A percentile compares a stretch with the other conserved stretches of the same genome.
Evolutionary conservation across 1,139 yeast genomes (phyloP).

Genomic region (Debaryomyces fabryi): DNA sequence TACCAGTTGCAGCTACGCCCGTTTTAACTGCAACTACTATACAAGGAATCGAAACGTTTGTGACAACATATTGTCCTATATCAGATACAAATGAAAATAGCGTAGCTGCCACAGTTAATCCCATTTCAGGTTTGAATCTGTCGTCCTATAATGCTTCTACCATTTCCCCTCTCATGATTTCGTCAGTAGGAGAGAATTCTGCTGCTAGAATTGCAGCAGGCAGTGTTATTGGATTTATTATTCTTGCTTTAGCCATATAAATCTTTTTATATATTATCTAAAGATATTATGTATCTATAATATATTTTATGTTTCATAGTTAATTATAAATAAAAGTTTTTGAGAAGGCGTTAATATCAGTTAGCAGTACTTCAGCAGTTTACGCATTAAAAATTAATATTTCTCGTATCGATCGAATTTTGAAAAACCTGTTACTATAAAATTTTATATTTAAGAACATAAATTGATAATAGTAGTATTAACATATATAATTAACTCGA

Average conservation of each 20-base stretch:
- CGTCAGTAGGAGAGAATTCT: neutral
- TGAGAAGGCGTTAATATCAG: too few relatives aligned
- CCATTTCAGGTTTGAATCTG: neutral
- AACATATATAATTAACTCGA: too few relatives aligned
- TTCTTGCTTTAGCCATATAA: neutral
- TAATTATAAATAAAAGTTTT: too few relatives aligned
- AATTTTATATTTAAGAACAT: too few relatives aligned
- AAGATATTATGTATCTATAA: neutral
- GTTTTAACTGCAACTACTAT: slow-evolving; percentile 27
- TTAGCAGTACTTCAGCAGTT: too few relatives aligned
- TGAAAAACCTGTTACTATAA: too few relatives aligned
- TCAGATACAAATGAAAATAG: neutral
- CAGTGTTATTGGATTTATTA: neutral
- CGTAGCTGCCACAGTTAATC: neutral
- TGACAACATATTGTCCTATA: slow-evolving; percentile 39
- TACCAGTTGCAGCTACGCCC: slow-evolving; percentile 20
- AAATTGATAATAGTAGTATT: too few relatives aligned
- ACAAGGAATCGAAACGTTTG: slow-evolving; percentile 27
- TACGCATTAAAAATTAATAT: too few relatives aligned
- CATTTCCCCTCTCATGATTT: neutral
- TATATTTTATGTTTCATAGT: too few relatives aligned
- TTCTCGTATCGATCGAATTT: too few relatives aligned
- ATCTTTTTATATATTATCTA: neutral
- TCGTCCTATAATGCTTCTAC: neutral
- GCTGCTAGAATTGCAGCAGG: neutral